Evolutionary conservation across 2,329 filamentous ascomycete species (phyloP).

Genomic region (Davidsoniella virescens): DNA sequence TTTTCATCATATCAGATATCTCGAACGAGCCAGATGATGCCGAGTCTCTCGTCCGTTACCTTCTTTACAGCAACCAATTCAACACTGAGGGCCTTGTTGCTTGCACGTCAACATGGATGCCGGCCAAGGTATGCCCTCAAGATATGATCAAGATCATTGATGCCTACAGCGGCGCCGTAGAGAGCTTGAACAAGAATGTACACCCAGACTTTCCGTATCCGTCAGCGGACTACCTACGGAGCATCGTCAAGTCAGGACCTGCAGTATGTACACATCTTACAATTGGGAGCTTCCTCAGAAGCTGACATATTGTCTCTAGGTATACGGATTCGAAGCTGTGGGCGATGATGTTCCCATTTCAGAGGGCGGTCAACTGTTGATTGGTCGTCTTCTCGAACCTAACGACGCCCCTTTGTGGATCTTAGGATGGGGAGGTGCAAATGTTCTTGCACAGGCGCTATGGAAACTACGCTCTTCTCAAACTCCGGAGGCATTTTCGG

Average conservation of each 20-base stretch:
- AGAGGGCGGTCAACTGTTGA: conserved; percentile 28
- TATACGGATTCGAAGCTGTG: conserved; percentile 21
- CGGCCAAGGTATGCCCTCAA: conserved; percentile 23
- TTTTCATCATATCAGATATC: conserved; percentile 28
- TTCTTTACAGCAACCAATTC: conserved; percentile 31
- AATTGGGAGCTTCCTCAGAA: no score
- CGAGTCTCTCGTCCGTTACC: conserved; percentile 27
- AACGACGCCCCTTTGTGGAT: conserved; percentile 31
- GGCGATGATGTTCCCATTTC: conserved; percentile 19
- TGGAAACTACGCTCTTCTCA: conserved; percentile 19
- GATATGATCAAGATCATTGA: conserved; percentile 28
- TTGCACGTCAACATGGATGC: conserved; percentile 30
- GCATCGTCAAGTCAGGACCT: conserved; percentile 24
- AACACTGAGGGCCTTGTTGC: conserved; percentile 29
- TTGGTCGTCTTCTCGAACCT: conserved; percentile 17
- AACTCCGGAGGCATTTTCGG: not conserved
- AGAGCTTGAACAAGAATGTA: conserved; percentile 32
- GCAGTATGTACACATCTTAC: conserved; percentile 14
- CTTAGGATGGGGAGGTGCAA: conserved; percentile 36
- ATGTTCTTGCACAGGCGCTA: conserved; percentile 33
- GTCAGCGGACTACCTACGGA: conserved; percentile 20
- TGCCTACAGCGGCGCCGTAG: conserved; percentile 26
- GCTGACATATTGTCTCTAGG: conserved; percentile 13
- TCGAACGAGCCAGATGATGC: conserved; percentile 31
- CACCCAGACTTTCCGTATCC: conserved; percentile 28